phyloP scores from a whole-genome alignment of 495 filamentous ascomycete genomes.

The Recurvomyces mirabilis region DNA sequence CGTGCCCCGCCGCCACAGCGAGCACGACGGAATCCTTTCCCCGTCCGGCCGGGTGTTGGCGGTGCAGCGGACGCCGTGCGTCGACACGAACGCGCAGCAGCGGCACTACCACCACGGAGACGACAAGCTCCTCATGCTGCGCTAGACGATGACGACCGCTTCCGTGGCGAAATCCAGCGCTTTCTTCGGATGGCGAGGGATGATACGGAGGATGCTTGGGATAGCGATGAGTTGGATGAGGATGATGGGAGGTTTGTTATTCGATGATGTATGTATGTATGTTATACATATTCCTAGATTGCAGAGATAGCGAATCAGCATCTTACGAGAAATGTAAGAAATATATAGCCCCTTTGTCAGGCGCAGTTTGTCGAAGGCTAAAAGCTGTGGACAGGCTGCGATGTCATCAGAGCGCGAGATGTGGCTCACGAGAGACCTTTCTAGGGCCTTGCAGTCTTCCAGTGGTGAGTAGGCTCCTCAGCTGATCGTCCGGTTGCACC shows the following conservation, averaged over 20 bases:
- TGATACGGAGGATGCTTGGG: conserved; percentile 54
- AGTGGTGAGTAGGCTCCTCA: too few species aligned
- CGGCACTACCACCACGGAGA: background rate
- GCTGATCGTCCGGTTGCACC: too few species aligned
- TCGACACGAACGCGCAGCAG: conserved; percentile 8
- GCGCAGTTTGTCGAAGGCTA: too few species aligned
- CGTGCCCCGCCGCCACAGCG: background rate
- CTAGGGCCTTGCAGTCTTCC: too few species aligned
- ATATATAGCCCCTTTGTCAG: too few species aligned
- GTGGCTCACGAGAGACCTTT: too few species aligned
- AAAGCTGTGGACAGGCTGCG: too few species aligned
- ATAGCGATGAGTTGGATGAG: conserved; percentile 50
- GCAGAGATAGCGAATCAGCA: too few species aligned
- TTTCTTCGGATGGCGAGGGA: conserved; percentile 44
- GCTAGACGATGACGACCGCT: conserved; percentile 13
- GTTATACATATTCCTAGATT: too few species aligned
- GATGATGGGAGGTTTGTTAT: conserved; percentile 23
- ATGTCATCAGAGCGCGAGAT: too few species aligned
- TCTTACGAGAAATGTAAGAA: too few species aligned
- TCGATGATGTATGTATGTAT: too few species aligned
- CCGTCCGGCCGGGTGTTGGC: conserved; percentile 3
- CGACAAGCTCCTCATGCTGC: background rate
- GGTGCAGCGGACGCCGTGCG: conserved; percentile 10
- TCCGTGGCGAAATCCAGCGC: conserved; percentile 35
- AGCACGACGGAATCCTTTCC: conserved; percentile 9